These are phyloP conservation scores for Acanthochlamys bracteata DNA, from an alignment of 106 monocot species.

Conservation along the genomic window DNA sequence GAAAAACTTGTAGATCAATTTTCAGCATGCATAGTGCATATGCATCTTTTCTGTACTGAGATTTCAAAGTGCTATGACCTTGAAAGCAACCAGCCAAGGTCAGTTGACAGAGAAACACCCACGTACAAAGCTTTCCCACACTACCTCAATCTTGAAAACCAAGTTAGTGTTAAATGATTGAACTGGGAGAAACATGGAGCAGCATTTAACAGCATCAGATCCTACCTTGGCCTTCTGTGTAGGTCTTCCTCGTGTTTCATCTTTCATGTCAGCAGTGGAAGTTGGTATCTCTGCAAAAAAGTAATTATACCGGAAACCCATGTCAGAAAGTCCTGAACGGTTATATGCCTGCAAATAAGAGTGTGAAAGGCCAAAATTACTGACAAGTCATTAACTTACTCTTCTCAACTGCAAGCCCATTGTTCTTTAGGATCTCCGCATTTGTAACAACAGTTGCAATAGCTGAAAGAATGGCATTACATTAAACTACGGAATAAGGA, in stretches of 20 bases:
- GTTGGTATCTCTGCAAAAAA: conserved; percentile 47
- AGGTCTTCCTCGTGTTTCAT: conserved; percentile 55
- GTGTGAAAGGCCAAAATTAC: not conserved
- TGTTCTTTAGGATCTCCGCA: conserved; percentile 79
- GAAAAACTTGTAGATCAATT: no score
- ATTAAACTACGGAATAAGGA: not conserved
- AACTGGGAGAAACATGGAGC: not conserved
- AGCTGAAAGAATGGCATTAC: conserved; percentile 22
- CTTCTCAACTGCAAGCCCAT: conserved; percentile 65
- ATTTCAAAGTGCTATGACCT: no score
- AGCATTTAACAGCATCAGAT: not conserved
- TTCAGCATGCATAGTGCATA: no score
- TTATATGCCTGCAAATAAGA: not conserved
- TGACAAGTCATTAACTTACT: conserved; percentile 29
- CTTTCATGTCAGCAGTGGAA: conserved; percentile 65
- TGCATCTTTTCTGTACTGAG: no score
- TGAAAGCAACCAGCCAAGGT: no score
- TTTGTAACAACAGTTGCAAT: conserved; percentile 77
- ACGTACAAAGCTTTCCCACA: conserved; percentile 34
- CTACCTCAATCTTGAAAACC: conserved; percentile 48
- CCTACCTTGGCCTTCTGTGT: conserved; percentile 70
- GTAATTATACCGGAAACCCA: not conserved
- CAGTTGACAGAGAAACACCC: no score
- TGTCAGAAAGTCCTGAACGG: no score
- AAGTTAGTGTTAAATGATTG: not conserved